Evolutionary conservation across 345 rosid genomes (phyloP), one percentile per base, ranked within the genome.

Genomic region (Hevea brasiliensis): DNA sequence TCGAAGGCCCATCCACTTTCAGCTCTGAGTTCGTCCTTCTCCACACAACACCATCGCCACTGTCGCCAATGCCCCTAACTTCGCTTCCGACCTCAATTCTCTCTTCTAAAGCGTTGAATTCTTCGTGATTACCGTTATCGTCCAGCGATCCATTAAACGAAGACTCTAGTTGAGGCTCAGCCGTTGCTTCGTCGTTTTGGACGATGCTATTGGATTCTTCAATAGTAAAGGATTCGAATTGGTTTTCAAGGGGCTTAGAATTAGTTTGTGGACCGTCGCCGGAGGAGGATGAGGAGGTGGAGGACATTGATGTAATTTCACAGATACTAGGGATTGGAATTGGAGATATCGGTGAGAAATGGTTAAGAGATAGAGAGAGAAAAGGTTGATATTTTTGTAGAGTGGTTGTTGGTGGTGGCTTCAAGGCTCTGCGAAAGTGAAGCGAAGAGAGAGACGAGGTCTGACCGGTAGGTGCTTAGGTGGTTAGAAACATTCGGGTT

Each of bases 1-100:
- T 92, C 44, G 84, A 74, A 67, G 85, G 89, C 65, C 80, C 84
- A 44, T 84, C 93, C 79, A 81, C 88, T 77, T 89, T 90, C 53
- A 83, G 71, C 75, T 84, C 92, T 77, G 83, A 81, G 67, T 82
- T 87, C 77, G 70, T 77, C 81, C 85, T 80, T 70, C 76, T 37
- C 79, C 79, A 74, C 24, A 60, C 71, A 20, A 68, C 78, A 54
- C 81, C 45, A 78, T 26, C 54, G 17, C 20, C 40, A 1, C 65
- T 44, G 65, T 73, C 76, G 26, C 23, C 73, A 32, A 12, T 57
- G 21, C 56, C 42, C 71, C 23, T 72, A 15, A 60, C 42, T 1
- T 54, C 68, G 7, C 40, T 53, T 29, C 56, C 74, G 35, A 7
- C 12, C 44, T 21, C 65, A 7, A 27, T 74, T 42, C 2, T 51